These are phyloP conservation scores for Naematelia aurantialba DNA, from an alignment of 768 basidiomycete genomes.

Conservation along the genomic window DNA sequence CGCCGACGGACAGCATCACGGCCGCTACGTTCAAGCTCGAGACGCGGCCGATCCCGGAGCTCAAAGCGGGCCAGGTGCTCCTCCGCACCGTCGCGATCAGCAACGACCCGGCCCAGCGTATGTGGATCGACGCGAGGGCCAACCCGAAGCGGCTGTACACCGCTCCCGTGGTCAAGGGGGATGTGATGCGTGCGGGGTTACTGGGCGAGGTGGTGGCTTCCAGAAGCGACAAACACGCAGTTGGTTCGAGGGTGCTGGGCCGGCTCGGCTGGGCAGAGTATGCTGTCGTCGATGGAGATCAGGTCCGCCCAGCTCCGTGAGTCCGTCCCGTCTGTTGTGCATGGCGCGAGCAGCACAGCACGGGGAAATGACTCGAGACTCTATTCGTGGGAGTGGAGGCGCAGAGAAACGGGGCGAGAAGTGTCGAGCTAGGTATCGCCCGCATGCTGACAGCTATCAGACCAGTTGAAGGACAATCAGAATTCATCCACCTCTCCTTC, in stretches of 20 bases:
- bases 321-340: background rate
- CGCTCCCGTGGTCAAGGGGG: conserved; percentile 20
- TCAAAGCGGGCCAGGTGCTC: conserved; percentile 41
- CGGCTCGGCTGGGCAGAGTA: conserved; percentile 32
- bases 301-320: conserved; percentile 21
- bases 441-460: background rate
- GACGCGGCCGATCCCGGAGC: conserved; percentile 15
- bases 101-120: conserved; percentile 44
- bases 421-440: too few species aligned
- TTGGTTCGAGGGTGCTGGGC: conserved; percentile 18
- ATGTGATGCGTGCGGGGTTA: conserved; percentile 15
- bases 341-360: too few species aligned
- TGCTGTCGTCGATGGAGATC: conserved; percentile 21
- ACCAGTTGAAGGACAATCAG: background rate
- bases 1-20: conserved; percentile 24
- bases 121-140: conserved; percentile 24
- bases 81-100: conserved; percentile 33
- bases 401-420: too few species aligned
- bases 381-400: too few species aligned
- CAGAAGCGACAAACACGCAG: conserved; percentile 28
- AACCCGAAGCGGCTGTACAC: conserved; percentile 28
- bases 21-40: conserved; percentile 27
- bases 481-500: background rate
- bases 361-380: too few species aligned
- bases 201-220: conserved; percentile 34